These are phyloP conservation scores for Quercus suber DNA, from an alignment of 306 rosid genomes.

Conservation along the genomic window DNA sequence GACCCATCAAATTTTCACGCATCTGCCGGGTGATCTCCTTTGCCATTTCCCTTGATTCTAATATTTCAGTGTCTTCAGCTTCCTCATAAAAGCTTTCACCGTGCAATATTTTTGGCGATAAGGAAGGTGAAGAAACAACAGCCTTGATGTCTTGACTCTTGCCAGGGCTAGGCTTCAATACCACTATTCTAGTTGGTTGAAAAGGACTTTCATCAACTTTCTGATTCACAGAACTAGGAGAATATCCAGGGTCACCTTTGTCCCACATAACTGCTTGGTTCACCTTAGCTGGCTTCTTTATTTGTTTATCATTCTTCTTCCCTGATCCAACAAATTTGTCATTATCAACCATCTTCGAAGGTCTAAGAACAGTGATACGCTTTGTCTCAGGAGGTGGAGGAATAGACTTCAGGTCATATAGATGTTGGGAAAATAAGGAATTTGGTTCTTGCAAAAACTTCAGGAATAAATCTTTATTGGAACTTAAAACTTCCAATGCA, in stretches of 20 bases:
- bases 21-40: conserved; percentile 46
- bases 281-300: conserved; percentile 35
- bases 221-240: conserved; percentile 34
- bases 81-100: conserved; percentile 46
- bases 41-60: conserved; percentile 49
- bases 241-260: conserved; percentile 34
- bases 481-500: conserved; percentile 79
- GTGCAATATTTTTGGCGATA: conserved; percentile 46
- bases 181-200: conserved; percentile 81
- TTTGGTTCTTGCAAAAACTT: conserved; percentile 64
- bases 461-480: conserved; percentile 68
- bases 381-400: conserved; percentile 54
- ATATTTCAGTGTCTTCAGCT: conserved; percentile 43
- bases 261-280: conserved; percentile 51
- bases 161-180: conserved; percentile 80
- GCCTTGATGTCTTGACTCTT: conserved; percentile 50
- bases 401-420: conserved; percentile 48
- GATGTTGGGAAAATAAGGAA: conserved; percentile 48
- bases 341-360: conserved; percentile 64
- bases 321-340: conserved; percentile 37
- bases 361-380: conserved; percentile 80
- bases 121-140: conserved; percentile 47
- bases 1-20: conserved; percentile 55
- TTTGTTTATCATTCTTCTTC: conserved; percentile 42
- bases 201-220: conserved; percentile 57